Base-by-base conservation (phyloP, 495 filamentous ascomycete genomes). In the Eremomyces bilateralis region DNA sequence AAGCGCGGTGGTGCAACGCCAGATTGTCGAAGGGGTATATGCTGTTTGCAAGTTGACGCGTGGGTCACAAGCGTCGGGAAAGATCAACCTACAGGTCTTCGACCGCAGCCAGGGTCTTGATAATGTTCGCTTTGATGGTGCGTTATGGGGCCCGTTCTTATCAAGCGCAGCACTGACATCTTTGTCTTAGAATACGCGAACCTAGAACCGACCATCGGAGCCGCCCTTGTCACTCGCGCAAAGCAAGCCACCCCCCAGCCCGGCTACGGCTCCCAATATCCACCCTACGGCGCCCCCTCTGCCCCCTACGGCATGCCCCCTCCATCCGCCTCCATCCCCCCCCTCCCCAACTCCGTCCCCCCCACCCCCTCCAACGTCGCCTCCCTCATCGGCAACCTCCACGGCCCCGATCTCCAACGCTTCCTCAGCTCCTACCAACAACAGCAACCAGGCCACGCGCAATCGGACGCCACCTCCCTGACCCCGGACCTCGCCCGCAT, bases 11-110 rank as follows among this genome's bases (percentile, higher is more conserved):
- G 65, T 95, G 32, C 71, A 79, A 41, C 69, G 81, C 36, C 83
- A 91, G 50, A 76, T 88, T 27, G 49, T 80, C 19, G 85, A 94
- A 53, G 84, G 88, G 15, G 88, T 97, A 11, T 69, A 73, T 29
- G 88, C 77, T 16, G 75, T 94, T 15, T 69, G 76, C 12, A 73
- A 78, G 37, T 67, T 97, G 12, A 71, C 73, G 24, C 58, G 63
- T 4, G 53, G 58, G 29, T 67, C 76, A 19, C 77, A 91, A 43
- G 57, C 61, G 20, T 67, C 62, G 1, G 69, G 73, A 31, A 76
- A 71, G 42, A 74, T 94, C 34, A 63, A 73, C 1, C 53, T 95
- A 18, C 78, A 82, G 46, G 64, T 92, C 15, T 94, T 94, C 46
- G 77, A 84, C 54, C 74, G 85, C 13, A 73, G 69, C 28, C 62